Evolutionary conservation across 2,329 filamentous ascomycete genomes (phyloP), one percentile per base, ranked within the genome.

Genomic region (Fusarium sp.): DNA sequence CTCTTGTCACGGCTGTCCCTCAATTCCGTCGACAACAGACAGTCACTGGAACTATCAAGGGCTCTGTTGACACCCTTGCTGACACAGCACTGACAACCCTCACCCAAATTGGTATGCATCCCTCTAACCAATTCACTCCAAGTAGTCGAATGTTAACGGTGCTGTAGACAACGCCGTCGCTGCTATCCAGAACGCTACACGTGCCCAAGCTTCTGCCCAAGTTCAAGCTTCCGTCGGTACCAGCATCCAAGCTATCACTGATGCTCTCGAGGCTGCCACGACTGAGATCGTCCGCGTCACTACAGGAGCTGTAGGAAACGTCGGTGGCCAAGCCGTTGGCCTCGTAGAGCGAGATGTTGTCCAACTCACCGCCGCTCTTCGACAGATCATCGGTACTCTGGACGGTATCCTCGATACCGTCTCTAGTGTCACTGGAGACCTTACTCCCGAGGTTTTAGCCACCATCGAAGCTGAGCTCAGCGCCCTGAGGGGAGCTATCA

Each of bases 1-100:
- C 67, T 8, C 50, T 70, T 9, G 67, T 49, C 40, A 26, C 57
- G 40, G 67, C 67, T 5, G 41, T 53, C 6, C 67, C 67, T 13
- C 47, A 38, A 5, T 28, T 56, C 20, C 36, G 51, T 2, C 55
- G 65, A 18, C 63, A 70, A 11, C 51, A 60, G 36, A 62, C 67
- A 2, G 41, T 60, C 11, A 28, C 42, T 28, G 54, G 67, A 47
- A 45, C 41, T 12, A 49, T 70, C 34, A 12, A 41, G 16, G 4
- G 9, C 3, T 45, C 64, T 0, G 33, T 68, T 7, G 7, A 9
- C 13, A 20, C 8, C 11, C 9, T 70, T 10, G 10, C 26, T 10
- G 2, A 8, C 5, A 6, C 51, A 6, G 2, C 33, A 1, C 0
- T 7, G 4, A 8, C 13, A 2, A 46, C 40, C 8, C 5, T 62